phyloP scores from a whole-genome alignment of 129 eudicot genomes.

The Lactuca saligna region DNA sequence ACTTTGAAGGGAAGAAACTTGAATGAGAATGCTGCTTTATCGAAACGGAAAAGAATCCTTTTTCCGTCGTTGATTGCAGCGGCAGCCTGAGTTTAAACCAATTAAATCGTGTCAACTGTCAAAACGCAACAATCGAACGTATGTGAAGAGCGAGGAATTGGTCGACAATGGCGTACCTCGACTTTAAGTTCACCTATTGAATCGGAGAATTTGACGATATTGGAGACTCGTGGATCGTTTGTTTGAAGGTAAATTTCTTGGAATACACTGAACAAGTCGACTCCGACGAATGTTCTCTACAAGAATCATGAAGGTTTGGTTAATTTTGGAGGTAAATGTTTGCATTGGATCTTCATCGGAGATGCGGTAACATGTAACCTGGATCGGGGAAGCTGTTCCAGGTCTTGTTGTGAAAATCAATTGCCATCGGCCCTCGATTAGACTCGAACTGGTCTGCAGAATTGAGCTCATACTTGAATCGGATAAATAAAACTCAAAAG shows the following conservation, averaged over 20 bases:
- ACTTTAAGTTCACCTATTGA: constrained; percentile 93
- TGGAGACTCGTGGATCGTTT: constrained; percentile 87
- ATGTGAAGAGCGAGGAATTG: not conserved
- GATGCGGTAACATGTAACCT: constrained; percentile 40
- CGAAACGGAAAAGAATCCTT: constrained; percentile 80
- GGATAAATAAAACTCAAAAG: not conserved
- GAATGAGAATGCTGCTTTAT: constrained; percentile 86
- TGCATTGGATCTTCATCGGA: not conserved
- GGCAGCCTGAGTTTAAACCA: constrained; percentile 54
- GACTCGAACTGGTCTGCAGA: constrained; percentile 84
- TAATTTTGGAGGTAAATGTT: constrained; percentile 8
- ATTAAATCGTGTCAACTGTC: constrained; percentile 7
- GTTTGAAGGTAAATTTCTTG: constrained; percentile 91
- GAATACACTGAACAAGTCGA: constrained; percentile 84
- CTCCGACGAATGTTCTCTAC: constrained; percentile 98
- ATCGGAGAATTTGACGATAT: constrained; percentile 89
- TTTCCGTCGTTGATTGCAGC: constrained; percentile 81
- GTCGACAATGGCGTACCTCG: constrained; percentile 59
- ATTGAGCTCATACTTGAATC: constrained; percentile 16
- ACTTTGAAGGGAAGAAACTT: constrained; percentile 91
- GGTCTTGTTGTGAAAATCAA: constrained; percentile 93
- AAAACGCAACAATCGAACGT: not conserved
- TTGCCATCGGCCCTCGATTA: constrained; percentile 96
- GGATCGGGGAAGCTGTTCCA: constrained; percentile 93
- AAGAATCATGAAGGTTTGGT: constrained; percentile 5